These are phyloP conservation scores for Seiridium cupressi DNA, from an alignment of 2,329 filamentous ascomycete genomes.

Conservation along the genomic window DNA sequence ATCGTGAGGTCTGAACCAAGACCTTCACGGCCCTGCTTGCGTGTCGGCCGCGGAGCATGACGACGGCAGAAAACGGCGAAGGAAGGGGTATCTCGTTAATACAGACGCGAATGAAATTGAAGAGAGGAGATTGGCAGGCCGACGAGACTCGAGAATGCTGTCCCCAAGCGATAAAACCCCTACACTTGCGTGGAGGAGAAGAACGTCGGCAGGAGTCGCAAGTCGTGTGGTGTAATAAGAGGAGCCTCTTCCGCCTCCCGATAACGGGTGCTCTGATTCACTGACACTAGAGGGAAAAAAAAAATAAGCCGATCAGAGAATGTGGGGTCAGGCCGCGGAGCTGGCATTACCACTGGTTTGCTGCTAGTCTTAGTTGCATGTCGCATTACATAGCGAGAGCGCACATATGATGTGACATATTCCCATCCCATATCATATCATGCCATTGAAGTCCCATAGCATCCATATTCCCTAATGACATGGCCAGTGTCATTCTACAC, in stretches of 20 bases:
- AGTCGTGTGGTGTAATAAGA: no score
- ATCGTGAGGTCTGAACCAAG: slow-evolving; percentile 35
- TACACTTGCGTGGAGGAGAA: neutral
- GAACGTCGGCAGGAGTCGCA: no score
- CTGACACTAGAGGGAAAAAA: neutral
- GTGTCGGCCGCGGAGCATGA: slow-evolving; percentile 50
- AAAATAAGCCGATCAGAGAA: slow-evolving; percentile 3
- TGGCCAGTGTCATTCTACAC: no score
- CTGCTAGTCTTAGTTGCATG: no score
- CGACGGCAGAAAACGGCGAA: slow-evolving; percentile 23
- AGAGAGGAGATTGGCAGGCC: neutral
- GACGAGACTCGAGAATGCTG: neutral
- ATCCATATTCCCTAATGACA: no score
- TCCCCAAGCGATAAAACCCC: neutral
- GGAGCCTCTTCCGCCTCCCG: neutral
- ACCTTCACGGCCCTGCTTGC: slow-evolving; percentile 45
- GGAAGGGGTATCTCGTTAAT: neutral
- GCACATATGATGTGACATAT: no score
- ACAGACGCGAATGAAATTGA: neutral
- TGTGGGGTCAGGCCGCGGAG: neutral
- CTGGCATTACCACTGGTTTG: no score
- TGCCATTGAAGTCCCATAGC: no score
- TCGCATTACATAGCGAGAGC: no score
- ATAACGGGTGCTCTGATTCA: neutral
- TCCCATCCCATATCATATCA: no score